Percentiles rank a stretch among this genome's conserved stretches.
phyloP scores from a whole-genome alignment of 192 early-diverging fungal species.

The Podila epicladia region DNA sequence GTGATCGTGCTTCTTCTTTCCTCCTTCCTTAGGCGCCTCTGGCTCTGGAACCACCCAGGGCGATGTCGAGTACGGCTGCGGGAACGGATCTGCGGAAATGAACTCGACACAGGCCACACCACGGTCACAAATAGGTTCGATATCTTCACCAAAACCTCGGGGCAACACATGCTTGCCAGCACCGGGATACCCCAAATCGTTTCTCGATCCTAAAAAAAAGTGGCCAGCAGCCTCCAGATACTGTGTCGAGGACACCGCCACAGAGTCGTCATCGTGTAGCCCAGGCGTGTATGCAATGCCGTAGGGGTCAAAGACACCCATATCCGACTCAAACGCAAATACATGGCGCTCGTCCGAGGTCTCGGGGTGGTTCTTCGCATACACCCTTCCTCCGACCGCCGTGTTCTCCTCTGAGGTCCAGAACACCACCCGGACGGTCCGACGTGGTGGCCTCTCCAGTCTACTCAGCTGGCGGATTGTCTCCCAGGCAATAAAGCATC shows the following conservation, averaged over 20 bases:
- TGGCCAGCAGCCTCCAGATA: slow-evolving; percentile 20
- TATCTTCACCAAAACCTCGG: slow-evolving; percentile 57
- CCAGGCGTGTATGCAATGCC: slow-evolving; percentile 56
- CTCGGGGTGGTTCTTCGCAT: slow-evolving; percentile 44
- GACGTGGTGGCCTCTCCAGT: slow-evolving; percentile 35
- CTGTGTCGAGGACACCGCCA: not conserved
- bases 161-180: slow-evolving; percentile 53
- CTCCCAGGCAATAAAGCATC: slow-evolving; percentile 59
- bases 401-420: slow-evolving; percentile 68
- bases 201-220: slow-evolving; percentile 40
- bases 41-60: slow-evolving; percentile 9
- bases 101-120: slow-evolving; percentile 66
- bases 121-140: slow-evolving; percentile 55
- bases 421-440: slow-evolving; percentile 66
- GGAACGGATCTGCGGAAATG: slow-evolving; percentile 56
- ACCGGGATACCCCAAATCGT: slow-evolving; percentile 52
- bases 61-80: slow-evolving; percentile 35
- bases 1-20: slow-evolving; percentile 3
- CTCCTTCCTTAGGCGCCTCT: slow-evolving; percentile 12
- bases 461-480: slow-evolving; percentile 44
- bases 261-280: not conserved
- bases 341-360: slow-evolving; percentile 45
- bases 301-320: slow-evolving; percentile 68
- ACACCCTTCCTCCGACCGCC: slow-evolving; percentile 57
- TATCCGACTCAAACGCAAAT: slow-evolving; percentile 68